Base-by-base conservation (phyloP, 768 basidiomycete genomes). In the Boletus patriciae region DNA sequence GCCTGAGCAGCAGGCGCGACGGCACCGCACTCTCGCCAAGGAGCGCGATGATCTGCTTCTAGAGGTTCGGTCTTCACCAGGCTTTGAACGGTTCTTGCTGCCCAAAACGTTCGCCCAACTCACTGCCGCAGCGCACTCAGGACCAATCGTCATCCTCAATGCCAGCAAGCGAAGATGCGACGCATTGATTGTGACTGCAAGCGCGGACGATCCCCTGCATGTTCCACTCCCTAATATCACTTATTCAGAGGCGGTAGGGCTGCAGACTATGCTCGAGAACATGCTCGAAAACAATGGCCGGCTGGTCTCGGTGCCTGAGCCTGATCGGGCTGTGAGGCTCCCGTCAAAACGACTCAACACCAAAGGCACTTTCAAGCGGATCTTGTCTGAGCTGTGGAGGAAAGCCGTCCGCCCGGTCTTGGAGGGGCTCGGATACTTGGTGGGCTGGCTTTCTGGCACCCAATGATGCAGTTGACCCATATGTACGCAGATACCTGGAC, bases 51-150 rank as follows among this genome's bases (percentile, higher is more conserved):
- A 38, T 21, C 49, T 54, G 10, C n/a, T 69, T 19, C 60, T 60
- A 40, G 47, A 55, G 43, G 55, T 67, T 37, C 53, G 63, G 45
- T 37, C 56, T 31, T 36, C 60, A 21, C 43, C 63, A 13, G 68
- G 60, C 23, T 69, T 66, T 48, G 58, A 61, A 44, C 46, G 55
- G 29, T 69, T 69, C 59, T 55, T 69, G 42, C 46, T 54, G 12
- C 55, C 62, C n/a, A 57, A 52, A 15, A 59, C 52, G 38, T 55
- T 65, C 10, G 12, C 13, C 25, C 25, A 37, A n/a, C 49, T 50
- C n/a, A 10, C 23, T 29, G 27, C 34, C 10, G 44, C 52, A n/a
- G 52, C 44, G 12, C 23, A n/a, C 15, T 40, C 43, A 16, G 34
- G 34, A 34, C 34, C 34, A 6, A 15, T 34, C 34, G 34, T 34